Evolutionary conservation across 768 basidiomycete genomes (phyloP), one percentile per base, ranked within the genome.

Genomic region (Tylopilus plumbeoviolaceoides): DNA sequence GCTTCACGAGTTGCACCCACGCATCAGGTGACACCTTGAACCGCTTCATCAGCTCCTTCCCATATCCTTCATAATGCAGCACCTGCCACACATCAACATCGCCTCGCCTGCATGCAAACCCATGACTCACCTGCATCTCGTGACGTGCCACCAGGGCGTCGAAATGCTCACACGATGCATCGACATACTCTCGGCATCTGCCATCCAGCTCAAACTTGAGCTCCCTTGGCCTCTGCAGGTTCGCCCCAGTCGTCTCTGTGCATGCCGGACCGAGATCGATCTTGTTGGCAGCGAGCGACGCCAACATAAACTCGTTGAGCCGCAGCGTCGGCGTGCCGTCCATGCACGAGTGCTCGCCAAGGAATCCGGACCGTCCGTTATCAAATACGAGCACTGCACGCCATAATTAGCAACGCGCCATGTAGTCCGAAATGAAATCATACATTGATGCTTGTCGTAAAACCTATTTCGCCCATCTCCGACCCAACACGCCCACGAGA

Each of bases 361-460:
- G 73, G 80, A 98, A 99, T 0, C 90, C 95, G 21, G 91, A 93
- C 35, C 91, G 90, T 43, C 93, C 97, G 60, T 94, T 93, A 54
- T 93, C 91, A 64, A 91, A 95, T 8, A 99, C 91, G 62, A 99
- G 83, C 49, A 98, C 92, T 94, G 36, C 41, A 48, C 10, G 17
- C 18, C 27, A 36, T 52, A 9, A 45, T 55, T 45, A 48, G 48
- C 23, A 49, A 48, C n/a, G 28, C 53, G n/a, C 2, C 53, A 40
- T 27, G 11, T 42, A 27, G 12, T 28, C 33, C 14, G 18, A 28
- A 27, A 48, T 4, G 25, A 17, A 40, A 21, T 43, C 87, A 31
- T 66, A 93, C 91, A 63, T 65, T 98, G 91, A 65, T 98, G 95
- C 71, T 99, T 99, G 76, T 98, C 97, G 65, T 86, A 98, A 78